phyloP scores from a whole-genome alignment of 805 yeast species.

The Lachancea thermotolerans region DNA sequence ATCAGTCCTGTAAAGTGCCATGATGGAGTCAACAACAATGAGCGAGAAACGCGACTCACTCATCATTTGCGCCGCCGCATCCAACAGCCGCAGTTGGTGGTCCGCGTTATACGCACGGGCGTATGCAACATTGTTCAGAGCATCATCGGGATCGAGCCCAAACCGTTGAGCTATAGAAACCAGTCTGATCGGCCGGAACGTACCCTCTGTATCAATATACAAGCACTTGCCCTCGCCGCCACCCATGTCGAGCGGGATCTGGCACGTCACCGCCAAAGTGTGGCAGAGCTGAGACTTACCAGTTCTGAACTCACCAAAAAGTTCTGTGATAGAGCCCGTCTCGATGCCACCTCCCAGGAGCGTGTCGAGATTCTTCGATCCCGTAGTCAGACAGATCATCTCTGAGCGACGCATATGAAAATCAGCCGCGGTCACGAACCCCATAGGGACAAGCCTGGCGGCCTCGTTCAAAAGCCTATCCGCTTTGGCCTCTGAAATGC shows the following conservation, averaged over 20 bases:
- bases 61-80: slow-evolving; percentile 94
- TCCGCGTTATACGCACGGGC: slow-evolving; percentile 97
- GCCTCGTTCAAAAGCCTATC: slow-evolving; percentile 80
- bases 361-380: slow-evolving; percentile 89
- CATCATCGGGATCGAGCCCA: slow-evolving; percentile 87
- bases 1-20: slow-evolving; percentile 95
- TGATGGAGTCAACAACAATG: slow-evolving; percentile 91
- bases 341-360: slow-evolving; percentile 94
- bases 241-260: slow-evolving; percentile 91
- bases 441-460: slow-evolving; percentile 82
- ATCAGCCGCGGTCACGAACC: slow-evolving; percentile 95
- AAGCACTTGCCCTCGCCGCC: slow-evolving; percentile 98
- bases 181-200: slow-evolving; percentile 87
- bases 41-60: slow-evolving; percentile 85
- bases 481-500: slow-evolving; percentile 93
- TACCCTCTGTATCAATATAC: slow-evolving; percentile 94
- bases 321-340: slow-evolving; percentile 93
- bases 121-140: slow-evolving; percentile 94
- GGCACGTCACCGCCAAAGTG: slow-evolving; percentile 94
- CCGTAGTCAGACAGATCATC: slow-evolving; percentile 88
- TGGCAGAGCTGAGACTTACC: slow-evolving; percentile 97
- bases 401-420: slow-evolving; percentile 86
- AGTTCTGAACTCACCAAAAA: slow-evolving; percentile 95
- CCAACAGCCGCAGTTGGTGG: slow-evolving; percentile 80
- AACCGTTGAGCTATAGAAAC: slow-evolving; percentile 86